Base-by-base conservation (phyloP, 768 basidiomycete species). In the Podaxis pistillaris region DNA sequence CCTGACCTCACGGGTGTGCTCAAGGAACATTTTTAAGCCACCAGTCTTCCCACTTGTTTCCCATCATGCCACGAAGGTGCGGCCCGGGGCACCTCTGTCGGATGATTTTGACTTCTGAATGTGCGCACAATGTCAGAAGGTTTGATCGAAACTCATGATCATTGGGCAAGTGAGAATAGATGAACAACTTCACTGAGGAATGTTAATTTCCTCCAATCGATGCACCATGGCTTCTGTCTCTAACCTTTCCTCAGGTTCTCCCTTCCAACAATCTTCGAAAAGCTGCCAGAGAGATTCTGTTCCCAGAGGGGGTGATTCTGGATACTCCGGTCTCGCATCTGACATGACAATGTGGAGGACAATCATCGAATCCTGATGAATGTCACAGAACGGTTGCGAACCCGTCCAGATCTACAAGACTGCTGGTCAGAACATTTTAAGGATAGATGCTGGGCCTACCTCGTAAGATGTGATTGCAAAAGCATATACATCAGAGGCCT, bases 401-500 rank as follows among this genome's bases (percentile, higher is more conserved):
- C 33, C 33, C 33, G 33, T 33, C 33, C 33, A 33, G 33, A 33
- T 33, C 33, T 33, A 9, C 33, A 9, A 9, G 33, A 8, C 8
- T 33, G 33, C 2, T 33, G 8, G 33, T 33, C 33, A 33, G 33
- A 7, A 9, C 8, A 9, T 33, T 8, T 33, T 9, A 33, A 33
- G 33, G 33, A 33, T 33, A 33, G 33, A 33, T 33, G 33, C 9
- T 9, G 33, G 33, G 33, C 2, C 33, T 9, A 33, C 33, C 33
- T 33, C 33, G 33, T 61, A 30, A 17, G 51, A 58, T 19, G 64
- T 28, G 41, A 67, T 47, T n/a, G 56, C 62, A 53, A 67, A 70
- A 2, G 61, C 66, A 38, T 68, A 67, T 17, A 68, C 54, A 41
- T 70, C 69, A 13, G 66, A 58, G 22, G 59, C 58, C 53, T 65